A percentile compares a stretch with the other conserved stretches of the same genome.
phyloP scores from a whole-genome alignment of 23 red algal genomes.

The Gracilaria domingensis region DNA sequence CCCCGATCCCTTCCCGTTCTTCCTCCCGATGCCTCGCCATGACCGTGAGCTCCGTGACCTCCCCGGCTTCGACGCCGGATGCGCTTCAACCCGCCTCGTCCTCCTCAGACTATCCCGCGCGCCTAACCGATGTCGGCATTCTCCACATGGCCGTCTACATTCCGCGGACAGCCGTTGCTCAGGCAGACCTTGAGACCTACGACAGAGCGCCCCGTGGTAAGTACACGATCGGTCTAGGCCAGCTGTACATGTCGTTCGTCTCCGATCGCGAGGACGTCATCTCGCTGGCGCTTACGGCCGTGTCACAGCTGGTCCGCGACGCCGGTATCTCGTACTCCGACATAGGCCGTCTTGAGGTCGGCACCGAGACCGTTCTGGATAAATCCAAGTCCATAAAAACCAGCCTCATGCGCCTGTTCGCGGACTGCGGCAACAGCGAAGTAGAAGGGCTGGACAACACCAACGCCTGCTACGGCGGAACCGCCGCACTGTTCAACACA shows the following conservation, averaged over 20 bases:
- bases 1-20: neutral
- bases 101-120: neutral
- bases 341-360: slow-evolving; percentile 93
- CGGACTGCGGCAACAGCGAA: slow-evolving; percentile 64
- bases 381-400: slow-evolving; percentile 96
- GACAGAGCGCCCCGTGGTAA: slow-evolving; percentile 83
- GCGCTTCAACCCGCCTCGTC: neutral
- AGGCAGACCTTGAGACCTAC: slow-evolving; percentile 81
- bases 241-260: slow-evolving; percentile 94
- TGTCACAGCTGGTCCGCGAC: slow-evolving; percentile 65
- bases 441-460: slow-evolving; percentile 94
- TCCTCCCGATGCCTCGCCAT: slow-evolving; percentile 15
- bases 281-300: slow-evolving; percentile 85
- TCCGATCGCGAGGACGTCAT: slow-evolving; percentile 94
- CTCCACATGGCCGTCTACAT: slow-evolving; percentile 90
- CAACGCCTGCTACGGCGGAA: slow-evolving; percentile 96
- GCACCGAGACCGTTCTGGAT: slow-evolving; percentile 91
- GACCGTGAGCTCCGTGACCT: slow-evolving; percentile 1
- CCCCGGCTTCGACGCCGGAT: neutral
- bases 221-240: slow-evolving; percentile 95
- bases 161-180: slow-evolving; percentile 74
- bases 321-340: slow-evolving; percentile 66
- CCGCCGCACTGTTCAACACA: slow-evolving; percentile 93
- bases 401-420: slow-evolving; percentile 91
- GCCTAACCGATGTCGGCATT: slow-evolving; percentile 78